Evolutionary conservation across 139 green algal genomes (phyloP).

Genomic region (Pedinophyceae sp.): DNA sequence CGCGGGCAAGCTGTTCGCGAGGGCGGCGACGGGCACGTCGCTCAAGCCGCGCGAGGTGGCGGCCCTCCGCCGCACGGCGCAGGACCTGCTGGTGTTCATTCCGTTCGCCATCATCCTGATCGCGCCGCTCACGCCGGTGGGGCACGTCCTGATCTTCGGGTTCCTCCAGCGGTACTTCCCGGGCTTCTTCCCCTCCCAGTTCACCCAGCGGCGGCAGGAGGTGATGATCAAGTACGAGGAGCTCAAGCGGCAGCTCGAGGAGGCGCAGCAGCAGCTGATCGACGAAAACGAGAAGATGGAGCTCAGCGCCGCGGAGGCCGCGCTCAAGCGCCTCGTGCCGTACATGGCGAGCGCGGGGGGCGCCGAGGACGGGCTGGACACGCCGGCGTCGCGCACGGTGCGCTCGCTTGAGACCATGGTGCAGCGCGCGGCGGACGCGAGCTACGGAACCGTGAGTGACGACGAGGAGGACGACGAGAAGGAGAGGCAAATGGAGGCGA

Average conservation of each 20-base stretch:
- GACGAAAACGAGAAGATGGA: too few relatives aligned
- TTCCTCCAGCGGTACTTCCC: conserved; percentile 98
- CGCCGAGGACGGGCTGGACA: too few relatives aligned
- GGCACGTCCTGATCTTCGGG: conserved; percentile 92
- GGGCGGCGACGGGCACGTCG: conserved; percentile 51
- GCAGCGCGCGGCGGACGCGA: too few relatives aligned
- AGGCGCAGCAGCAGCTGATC: neutral
- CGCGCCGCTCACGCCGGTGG: conserved; percentile 82
- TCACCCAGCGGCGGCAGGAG: conserved; percentile 69
- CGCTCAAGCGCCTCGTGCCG: too few relatives aligned
- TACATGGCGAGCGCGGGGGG: too few relatives aligned
- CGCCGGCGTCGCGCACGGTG: too few relatives aligned
- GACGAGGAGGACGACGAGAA: too few relatives aligned
- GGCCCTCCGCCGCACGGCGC: conserved; percentile 70
- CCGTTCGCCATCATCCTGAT: conserved; percentile 98
- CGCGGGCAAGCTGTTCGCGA: conserved; percentile 46
- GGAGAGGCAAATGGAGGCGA: too few relatives aligned
- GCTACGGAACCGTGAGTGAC: too few relatives aligned
- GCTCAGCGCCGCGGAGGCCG: too few relatives aligned
- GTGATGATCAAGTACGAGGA: conserved; percentile 32
- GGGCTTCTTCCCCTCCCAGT: conserved; percentile 89
- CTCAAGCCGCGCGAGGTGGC: conserved; percentile 80
- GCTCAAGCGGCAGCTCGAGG: neutral
- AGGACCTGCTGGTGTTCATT: conserved; percentile 83
- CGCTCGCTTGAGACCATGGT: too few relatives aligned